Evolutionary conservation across 345 rosid genomes (phyloP).

Genomic region (Gossypium thurberi): DNA sequence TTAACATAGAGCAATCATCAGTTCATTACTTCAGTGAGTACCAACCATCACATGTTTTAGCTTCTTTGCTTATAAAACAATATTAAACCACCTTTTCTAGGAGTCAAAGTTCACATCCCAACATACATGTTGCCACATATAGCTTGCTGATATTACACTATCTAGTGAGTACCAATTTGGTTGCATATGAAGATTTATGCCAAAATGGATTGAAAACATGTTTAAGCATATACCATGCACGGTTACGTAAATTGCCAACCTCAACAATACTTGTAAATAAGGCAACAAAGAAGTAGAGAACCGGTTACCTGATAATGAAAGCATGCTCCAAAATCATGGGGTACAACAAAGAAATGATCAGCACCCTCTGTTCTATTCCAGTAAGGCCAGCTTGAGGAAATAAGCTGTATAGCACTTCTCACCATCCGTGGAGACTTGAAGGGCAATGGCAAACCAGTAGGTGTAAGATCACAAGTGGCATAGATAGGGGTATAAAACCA

Average conservation of each 20-base stretch:
- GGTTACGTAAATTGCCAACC: too few relatives aligned
- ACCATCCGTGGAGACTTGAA: slow-evolving; percentile 92
- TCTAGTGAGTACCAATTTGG: neutral
- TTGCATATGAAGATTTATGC: neutral
- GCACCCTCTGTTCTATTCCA: slow-evolving; percentile 96
- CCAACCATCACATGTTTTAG: neutral
- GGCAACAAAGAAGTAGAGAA: neutral
- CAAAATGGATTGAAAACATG: neutral
- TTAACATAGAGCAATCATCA: too few relatives aligned
- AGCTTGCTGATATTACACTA: neutral
- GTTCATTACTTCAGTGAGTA: neutral
- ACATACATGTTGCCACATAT: neutral
- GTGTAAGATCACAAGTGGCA: slow-evolving; percentile 94
- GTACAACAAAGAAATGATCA: slow-evolving; percentile 92
- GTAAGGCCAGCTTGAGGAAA: slow-evolving; percentile 80
- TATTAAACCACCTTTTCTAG: neutral
- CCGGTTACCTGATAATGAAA: slow-evolving; percentile 73
- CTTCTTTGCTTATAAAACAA: neutral
- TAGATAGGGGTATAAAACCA: slow-evolving; percentile 94
- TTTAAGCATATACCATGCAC: neutral
- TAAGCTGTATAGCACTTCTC: slow-evolving; percentile 84
- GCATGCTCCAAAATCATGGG: slow-evolving; percentile 96
- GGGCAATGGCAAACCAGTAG: slow-evolving; percentile 86
- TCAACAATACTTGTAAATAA: too few relatives aligned
- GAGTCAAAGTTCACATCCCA: neutral